These are phyloP conservation scores for Lipomyces yamanashiensis DNA, from an alignment of 805 yeast genomes.

Conservation along the genomic window DNA sequence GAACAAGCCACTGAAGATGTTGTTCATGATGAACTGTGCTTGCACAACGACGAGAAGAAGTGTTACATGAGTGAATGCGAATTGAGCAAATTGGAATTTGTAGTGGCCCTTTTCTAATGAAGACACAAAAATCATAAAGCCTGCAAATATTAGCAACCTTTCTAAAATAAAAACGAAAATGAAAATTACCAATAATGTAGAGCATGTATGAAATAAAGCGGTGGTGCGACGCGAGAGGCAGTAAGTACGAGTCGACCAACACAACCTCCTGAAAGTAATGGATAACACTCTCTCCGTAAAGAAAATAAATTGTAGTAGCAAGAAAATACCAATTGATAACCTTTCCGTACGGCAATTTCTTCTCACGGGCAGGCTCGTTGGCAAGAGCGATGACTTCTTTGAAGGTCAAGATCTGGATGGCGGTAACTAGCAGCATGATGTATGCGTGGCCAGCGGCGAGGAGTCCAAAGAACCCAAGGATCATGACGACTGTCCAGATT, in stretches of 20 bases:
- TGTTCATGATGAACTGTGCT: conserved; percentile 88
- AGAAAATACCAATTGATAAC: conserved; percentile 53
- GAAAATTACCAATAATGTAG: conserved; percentile 49
- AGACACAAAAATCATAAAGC: conserved; percentile 87
- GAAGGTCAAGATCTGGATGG: conserved; percentile 81
- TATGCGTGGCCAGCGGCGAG: conserved; percentile 85
- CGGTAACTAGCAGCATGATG: conserved; percentile 70
- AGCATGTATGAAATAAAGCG: conserved; percentile 80
- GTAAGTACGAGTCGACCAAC: conserved; percentile 57
- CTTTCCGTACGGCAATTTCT: conserved; percentile 66
- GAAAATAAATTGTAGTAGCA: conserved; percentile 79
- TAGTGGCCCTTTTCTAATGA: conserved; percentile 87
- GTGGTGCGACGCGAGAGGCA: conserved; percentile 75
- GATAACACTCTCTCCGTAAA: conserved; percentile 84
- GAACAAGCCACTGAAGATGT: conserved; percentile 85
- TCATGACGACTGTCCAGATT: conserved; percentile 93
- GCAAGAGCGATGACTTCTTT: conserved; percentile 88
- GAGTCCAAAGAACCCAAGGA: conserved; percentile 67
- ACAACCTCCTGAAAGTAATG: conserved; percentile 64
- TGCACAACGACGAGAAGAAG: conserved; percentile 87
- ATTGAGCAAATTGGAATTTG: conserved; percentile 90
- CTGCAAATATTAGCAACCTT: conserved; percentile 47
- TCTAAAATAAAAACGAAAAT: background rate
- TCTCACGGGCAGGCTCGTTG: conserved; percentile 80
- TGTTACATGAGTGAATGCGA: conserved; percentile 94